These are phyloP conservation scores for Sodiomyces alkalinus DNA, from an alignment of 2,329 filamentous ascomycete genomes.

Conservation along the genomic window DNA sequence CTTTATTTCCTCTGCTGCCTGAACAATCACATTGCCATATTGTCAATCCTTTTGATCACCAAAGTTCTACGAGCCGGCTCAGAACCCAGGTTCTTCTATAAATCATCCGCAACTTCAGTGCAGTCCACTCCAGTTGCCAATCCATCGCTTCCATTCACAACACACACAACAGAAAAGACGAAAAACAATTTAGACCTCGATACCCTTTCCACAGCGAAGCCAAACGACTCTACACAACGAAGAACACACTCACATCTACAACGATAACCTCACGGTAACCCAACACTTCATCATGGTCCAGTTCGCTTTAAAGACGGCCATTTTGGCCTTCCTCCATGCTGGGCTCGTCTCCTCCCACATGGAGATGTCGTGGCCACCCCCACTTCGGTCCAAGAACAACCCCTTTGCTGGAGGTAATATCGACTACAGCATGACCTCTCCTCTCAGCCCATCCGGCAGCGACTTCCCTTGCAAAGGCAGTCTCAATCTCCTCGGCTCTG, in stretches of 20 bases:
- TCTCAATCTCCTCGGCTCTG: constrained; percentile 30
- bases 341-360: constrained; percentile 35
- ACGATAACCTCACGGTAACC: constrained; percentile 8
- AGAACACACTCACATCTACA: constrained; percentile 2
- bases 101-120: neutral
- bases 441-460: constrained; percentile 41
- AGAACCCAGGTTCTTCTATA: neutral
- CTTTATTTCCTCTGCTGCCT: no score
- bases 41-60: neutral
- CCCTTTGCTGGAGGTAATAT: constrained; percentile 28
- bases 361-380: constrained; percentile 36
- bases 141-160: neutral
- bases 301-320: constrained; percentile 19
- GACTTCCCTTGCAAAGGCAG: constrained; percentile 67
- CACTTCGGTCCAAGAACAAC: constrained; percentile 38
- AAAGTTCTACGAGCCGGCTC: constrained; percentile 3
- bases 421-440: constrained; percentile 60
- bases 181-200: neutral
- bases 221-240: neutral
- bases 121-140: neutral
- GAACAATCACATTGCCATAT: neutral
- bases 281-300: constrained; percentile 24
- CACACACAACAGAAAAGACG: neutral
- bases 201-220: constrained; percentile 2
- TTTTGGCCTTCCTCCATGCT: constrained; percentile 21